A percentile compares a stretch with the other conserved stretches of the same genome.
phyloP scores from a whole-genome alignment of 2,329 filamentous ascomycete genomes.

The Neofusicoccum kwambonambiense region DNA sequence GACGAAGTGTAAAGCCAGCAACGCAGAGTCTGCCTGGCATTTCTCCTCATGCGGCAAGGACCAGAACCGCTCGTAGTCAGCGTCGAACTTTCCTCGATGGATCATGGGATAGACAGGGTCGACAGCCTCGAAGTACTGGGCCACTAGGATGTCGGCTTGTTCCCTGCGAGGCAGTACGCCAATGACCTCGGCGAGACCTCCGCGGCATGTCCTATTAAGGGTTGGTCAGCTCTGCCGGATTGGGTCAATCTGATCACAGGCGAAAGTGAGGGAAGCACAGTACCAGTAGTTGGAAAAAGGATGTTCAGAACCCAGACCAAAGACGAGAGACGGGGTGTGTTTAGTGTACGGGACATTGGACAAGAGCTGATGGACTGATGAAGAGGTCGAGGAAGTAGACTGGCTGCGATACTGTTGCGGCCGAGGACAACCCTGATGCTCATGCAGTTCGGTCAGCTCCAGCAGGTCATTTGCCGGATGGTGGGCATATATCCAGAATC shows the following conservation, averaged over 20 bases:
- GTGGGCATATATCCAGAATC: slow-evolving; percentile 9
- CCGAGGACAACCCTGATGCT: slow-evolving; percentile 14
- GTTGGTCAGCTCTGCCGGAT: not conserved
- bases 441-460: slow-evolving; percentile 18
- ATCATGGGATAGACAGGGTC: slow-evolving; percentile 82
- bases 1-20: slow-evolving; percentile 71
- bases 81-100: slow-evolving; percentile 71
- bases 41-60: slow-evolving; percentile 58
- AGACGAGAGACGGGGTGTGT: slow-evolving; percentile 71
- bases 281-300: slow-evolving; percentile 80
- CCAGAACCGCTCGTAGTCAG: slow-evolving; percentile 79
- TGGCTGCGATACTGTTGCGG: slow-evolving; percentile 20
- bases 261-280: not conserved
- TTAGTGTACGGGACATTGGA: slow-evolving; percentile 72
- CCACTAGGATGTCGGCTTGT: slow-evolving; percentile 68
- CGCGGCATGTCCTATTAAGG: slow-evolving; percentile 58
- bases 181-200: slow-evolving; percentile 72
- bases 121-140: slow-evolving; percentile 58
- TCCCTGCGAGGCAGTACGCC: slow-evolving; percentile 72
- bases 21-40: slow-evolving; percentile 62
- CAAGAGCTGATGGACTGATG: slow-evolving; percentile 54
- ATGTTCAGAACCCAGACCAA: slow-evolving; percentile 76
- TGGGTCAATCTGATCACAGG: not conserved
- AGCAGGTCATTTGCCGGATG: slow-evolving; percentile 18
- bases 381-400: slow-evolving; percentile 38